phyloP scores from a whole-genome alignment of 371 early-diverging fungal species.

The Paraphysoderma sedebokerense region DNA sequence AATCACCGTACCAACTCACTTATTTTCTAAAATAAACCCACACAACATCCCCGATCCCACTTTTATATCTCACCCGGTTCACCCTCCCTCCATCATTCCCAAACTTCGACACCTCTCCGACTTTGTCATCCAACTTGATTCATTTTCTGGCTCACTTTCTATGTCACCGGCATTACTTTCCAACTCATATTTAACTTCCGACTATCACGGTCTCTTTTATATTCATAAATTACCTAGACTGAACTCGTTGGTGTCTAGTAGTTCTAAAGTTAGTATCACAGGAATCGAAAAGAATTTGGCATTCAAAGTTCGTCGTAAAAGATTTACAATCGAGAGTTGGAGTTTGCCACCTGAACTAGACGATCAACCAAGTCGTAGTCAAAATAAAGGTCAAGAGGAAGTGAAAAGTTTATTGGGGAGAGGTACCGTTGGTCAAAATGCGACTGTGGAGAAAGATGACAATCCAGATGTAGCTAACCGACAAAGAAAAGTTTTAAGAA shows the following conservation, averaged over 20 bases:
- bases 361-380: too few species aligned
- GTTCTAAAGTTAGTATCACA: conserved; percentile 44
- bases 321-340: conserved; percentile 79
- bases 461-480: too few species aligned
- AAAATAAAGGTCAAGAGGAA: too few species aligned
- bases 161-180: not conserved
- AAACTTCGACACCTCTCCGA: not conserved
- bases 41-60: too few species aligned
- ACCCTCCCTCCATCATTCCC: not conserved
- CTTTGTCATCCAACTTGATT: not conserved
- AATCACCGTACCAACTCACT: conserved; percentile 61
- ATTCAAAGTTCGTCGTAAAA: conserved; percentile 68
- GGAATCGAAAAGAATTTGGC: conserved; percentile 49
- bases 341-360: conserved; percentile 69
- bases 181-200: conserved; percentile 13
- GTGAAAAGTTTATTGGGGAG: too few species aligned
- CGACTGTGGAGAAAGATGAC: too few species aligned
- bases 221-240: conserved; percentile 61
- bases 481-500: too few species aligned
- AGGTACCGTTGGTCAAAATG: too few species aligned
- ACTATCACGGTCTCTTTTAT: conserved; percentile 78
- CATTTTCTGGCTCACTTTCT: not conserved
- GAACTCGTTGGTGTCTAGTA: conserved; percentile 56
- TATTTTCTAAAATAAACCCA: too few species aligned
- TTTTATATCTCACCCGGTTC: not conserved